Base-by-base conservation (phyloP, 1,284 basidiomycete species). In the Ceratobasidium sp. region DNA sequence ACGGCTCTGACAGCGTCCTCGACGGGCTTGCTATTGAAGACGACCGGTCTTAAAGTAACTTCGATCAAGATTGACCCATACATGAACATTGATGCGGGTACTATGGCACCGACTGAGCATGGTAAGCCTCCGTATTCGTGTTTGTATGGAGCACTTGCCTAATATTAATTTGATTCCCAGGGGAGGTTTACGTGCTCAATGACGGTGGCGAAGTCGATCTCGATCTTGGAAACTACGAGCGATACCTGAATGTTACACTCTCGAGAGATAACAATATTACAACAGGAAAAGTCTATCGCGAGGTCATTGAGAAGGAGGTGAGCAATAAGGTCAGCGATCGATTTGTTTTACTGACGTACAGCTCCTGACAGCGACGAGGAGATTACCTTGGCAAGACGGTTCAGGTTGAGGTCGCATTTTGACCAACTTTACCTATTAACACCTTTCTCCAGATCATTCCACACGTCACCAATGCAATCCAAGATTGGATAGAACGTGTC, bases 51-150 rank as follows among this genome's bases (percentile, higher is more conserved):
- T 77, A 97, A 96, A 83, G 97, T 98, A 80, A 99, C 98, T 1
- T 93, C 98, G 31, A 98, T 99, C 87, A 99, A 99, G 85, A 98
- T 99, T 79, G 97, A 99, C 83, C 97, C 97, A 27, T 99, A 99
- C 82, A 98, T 99, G 96, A 99, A 99, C 85, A 98, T 99, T 80
- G 97, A 99, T 88, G 98, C 97, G 46, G 98, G 98, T 54, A 98
- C 97, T 39, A 99, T 99, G 97, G 89, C 95, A 53, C 98, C 97
- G 14, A 98, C 96, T 43, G 97, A 99, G 83, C 97, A 99, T 82
- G 98, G 96, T 93, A 81, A 86, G 89, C 80, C 39, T 64, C 59
- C n/a, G n/a, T n/a, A n/a, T n/a, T n/a, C n/a, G n/a, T n/a, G n/a
- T n/a, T n/a, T n/a, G n/a, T n/a, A n/a, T n/a, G n/a, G n/a, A n/a